Evolutionary conservation across 805 yeast genomes (phyloP), one percentile per base, ranked within the genome.

Genomic region (Candida oleophila): DNA sequence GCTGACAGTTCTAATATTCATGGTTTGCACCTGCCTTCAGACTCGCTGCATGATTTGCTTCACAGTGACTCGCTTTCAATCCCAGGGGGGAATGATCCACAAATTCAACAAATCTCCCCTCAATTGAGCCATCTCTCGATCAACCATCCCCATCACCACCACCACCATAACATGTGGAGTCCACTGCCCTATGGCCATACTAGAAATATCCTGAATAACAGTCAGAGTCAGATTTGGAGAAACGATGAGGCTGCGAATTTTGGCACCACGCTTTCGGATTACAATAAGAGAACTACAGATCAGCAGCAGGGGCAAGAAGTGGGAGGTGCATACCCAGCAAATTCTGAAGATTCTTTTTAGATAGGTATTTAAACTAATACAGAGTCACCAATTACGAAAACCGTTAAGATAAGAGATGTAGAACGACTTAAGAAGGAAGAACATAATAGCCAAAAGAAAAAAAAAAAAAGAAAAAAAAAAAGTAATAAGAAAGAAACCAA

Each of bases 191-290:
- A 41, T 25, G 50, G 51, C 20, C 60, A 57, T 46, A 50, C 51
- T 8, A 49, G 66, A 15, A 50, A 42, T 9, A 46, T 50, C 9
- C 49, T 52, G 33, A 49, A 45, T 42, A 36, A 49, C 11, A 49
- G 49, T 16, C 55, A 51, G 41, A 51, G 45, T 15, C 57, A 54
- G 44, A 52, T 61, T 25, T 61, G 65, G 65, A 46, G 64, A 30
- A 56, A 57, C 38, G 60, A 55, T 35, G 44, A 34, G 15, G 41
- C 45, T 32, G 20, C 49, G 9, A 35, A 42, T 22, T 22, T 14
- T 19, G 40, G 45, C 3, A 42, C 39, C n/a, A 34, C 40, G 5
- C 19, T 42, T 16, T 42, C 45, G 4, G 45, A 42, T 5, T 33
- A 34, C 11, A 42, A 42, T 22, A 20, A 36, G 39, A 16, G 39